phyloP scores from a whole-genome alignment of 371 early-diverging fungal species.

The Saksenaea oblongispora region DNA sequence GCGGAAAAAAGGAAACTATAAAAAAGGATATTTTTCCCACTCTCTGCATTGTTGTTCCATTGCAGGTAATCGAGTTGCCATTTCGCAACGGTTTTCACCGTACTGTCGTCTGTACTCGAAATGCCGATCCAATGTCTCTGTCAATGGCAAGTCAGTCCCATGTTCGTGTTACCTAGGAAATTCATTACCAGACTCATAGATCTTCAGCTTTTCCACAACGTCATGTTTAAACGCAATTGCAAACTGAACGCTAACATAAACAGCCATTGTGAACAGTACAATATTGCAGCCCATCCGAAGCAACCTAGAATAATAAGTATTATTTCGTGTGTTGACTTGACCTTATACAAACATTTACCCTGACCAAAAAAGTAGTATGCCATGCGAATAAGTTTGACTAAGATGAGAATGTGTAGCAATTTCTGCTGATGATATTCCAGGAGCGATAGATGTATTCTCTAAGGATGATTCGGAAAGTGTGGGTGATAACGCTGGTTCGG shows the following conservation, averaged over 20 bases:
- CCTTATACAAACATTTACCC: slow-evolving; percentile 10
- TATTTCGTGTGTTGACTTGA: neutral
- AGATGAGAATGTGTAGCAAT: neutral
- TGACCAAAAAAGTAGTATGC: slow-evolving; percentile 1
- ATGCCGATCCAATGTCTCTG: slow-evolving; percentile 15
- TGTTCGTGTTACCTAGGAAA: neutral
- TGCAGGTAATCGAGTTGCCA: slow-evolving; percentile 13
- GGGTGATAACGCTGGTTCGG: neutral
- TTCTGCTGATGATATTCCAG: neutral
- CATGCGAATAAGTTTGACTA: neutral
- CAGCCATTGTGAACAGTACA: slow-evolving; percentile 13
- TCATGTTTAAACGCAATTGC: slow-evolving; percentile 14
- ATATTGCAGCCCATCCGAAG: slow-evolving; percentile 12
- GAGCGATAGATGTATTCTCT: neutral
- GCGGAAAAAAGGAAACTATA: neutral
- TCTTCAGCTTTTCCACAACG: slow-evolving; percentile 9
- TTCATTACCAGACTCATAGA: slow-evolving; percentile 23
- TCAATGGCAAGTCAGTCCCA: neutral
- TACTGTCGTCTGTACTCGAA: slow-evolving; percentile 11
- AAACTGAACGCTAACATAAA: slow-evolving; percentile 22
- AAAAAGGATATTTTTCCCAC: slow-evolving; percentile 19
- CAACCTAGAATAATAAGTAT: slow-evolving; percentile 5
- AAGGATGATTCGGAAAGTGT: neutral
- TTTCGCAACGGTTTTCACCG: slow-evolving; percentile 14
- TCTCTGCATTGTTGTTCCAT: slow-evolving; percentile 18